A percentile compares a stretch with the other conserved stretches of the same genome.
phyloP scores from a whole-genome alignment of 2,329 filamentous ascomycete genomes.

The Kalmusia sp. region DNA sequence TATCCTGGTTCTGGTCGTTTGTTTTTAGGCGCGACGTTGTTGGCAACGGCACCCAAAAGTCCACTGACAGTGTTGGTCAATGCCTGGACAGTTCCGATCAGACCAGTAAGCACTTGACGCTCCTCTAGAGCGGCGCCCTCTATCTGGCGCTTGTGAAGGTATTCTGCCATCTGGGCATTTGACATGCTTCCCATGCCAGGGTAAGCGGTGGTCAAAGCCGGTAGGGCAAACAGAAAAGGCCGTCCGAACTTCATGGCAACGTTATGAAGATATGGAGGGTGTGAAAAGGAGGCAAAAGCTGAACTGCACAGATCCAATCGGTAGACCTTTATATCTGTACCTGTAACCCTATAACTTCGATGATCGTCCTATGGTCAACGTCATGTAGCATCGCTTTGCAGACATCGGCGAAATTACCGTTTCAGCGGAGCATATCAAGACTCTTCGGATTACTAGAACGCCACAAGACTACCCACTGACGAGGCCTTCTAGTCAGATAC shows the following conservation, averaged over 20 bases:
- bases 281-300: background rate
- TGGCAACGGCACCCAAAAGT: constrained; percentile 25
- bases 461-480: background rate
- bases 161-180: background rate
- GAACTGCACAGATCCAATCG: background rate
- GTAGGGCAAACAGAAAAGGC: background rate
- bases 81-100: background rate
- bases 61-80: constrained; percentile 12
- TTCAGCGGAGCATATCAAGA: background rate
- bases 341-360: background rate
- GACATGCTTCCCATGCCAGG: background rate
- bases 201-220: background rate
- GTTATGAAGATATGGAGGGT: too few relatives aligned
- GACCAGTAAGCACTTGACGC: background rate
- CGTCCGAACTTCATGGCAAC: background rate
- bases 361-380: background rate
- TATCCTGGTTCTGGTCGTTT: constrained; percentile 29
- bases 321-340: background rate
- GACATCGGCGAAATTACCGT: background rate
- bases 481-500: background rate
- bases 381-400: background rate
- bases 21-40: constrained; percentile 24
- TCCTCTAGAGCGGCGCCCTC: background rate
- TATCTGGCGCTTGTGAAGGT: background rate
- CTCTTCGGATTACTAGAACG: background rate